Conservation (phyloP, 352 stramenopile species). For the Nothophytophthora sp. region DNA sequence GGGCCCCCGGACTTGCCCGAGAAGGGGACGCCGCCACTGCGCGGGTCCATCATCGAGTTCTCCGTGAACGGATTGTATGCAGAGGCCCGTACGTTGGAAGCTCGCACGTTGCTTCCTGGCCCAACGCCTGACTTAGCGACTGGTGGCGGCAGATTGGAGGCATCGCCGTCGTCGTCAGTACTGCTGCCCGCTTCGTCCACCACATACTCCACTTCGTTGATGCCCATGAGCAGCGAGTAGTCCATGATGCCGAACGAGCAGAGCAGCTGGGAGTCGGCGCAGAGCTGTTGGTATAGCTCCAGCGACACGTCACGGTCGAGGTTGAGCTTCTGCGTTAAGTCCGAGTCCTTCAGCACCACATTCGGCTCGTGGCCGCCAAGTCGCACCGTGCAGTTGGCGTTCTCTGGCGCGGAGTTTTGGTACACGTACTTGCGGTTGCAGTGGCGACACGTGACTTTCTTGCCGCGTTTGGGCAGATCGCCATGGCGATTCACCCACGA, state of each 20-base stretch:
- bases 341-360: slow-evolving; percentile 88
- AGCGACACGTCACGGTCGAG: slow-evolving; percentile 69
- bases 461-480: slow-evolving; percentile 80
- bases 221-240: slow-evolving; percentile 90
- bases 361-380: slow-evolving; percentile 87
- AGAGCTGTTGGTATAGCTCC: slow-evolving; percentile 78
- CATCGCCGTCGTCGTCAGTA: slow-evolving; percentile 38
- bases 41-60: slow-evolving; percentile 66
- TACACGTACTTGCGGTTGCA: slow-evolving; percentile 88
- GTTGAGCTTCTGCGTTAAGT: slow-evolving; percentile 89
- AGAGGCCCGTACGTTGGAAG: slow-evolving; percentile 24
- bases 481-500: slow-evolving; percentile 89
- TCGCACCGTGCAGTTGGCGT: slow-evolving; percentile 71
- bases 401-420: slow-evolving; percentile 64
- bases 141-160: slow-evolving; percentile 23
- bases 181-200: slow-evolving; percentile 64
- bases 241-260: slow-evolving; percentile 93
- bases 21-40: slow-evolving; percentile 31
- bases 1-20: slow-evolving; percentile 28
- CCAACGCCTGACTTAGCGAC: slow-evolving; percentile 7
- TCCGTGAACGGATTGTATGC: slow-evolving; percentile 69
- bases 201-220: slow-evolving; percentile 89
- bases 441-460: slow-evolving; percentile 89
- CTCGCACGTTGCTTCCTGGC: slow-evolving; percentile 14
- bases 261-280: slow-evolving; percentile 79